Conservation (phyloP, 2,329 filamentous ascomycete genomes). For the Cladosporium austrohemisphaericum region DNA sequence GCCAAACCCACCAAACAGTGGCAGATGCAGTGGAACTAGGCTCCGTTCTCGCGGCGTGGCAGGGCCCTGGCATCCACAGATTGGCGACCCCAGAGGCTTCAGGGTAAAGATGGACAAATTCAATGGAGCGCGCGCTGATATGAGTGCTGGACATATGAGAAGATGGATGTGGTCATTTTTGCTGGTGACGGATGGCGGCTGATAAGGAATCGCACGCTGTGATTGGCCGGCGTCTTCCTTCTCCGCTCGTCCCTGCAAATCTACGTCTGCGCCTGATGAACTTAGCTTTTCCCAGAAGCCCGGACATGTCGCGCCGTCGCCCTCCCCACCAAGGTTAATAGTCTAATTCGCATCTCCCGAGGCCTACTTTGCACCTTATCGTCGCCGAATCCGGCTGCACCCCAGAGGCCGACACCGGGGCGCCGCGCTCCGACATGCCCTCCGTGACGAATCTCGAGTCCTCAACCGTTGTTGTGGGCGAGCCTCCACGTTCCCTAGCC, state of each 20-base stretch:
- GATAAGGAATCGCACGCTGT: slow-evolving; percentile 1
- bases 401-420: background rate
- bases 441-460: background rate
- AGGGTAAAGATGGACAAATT: background rate
- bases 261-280: too few relatives aligned
- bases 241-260: too few relatives aligned
- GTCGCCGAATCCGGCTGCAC: slow-evolving; percentile 1
- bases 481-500: slow-evolving; percentile 6
- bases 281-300: background rate
- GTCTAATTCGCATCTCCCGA: slow-evolving; percentile 2
- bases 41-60: slow-evolving; percentile 11
- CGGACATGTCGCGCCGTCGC: background rate
- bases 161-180: slow-evolving; percentile 16
- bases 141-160: slow-evolving; percentile 7
- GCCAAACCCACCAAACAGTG: background rate
- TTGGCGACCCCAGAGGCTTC: slow-evolving; percentile 1
- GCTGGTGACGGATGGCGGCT: background rate
- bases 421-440: background rate
- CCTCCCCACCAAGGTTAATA: slow-evolving; percentile 4
- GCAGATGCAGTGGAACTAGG: background rate
- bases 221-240: too few relatives aligned
- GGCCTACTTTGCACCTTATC: background rate
- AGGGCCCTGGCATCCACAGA: background rate
- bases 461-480: slow-evolving; percentile 1
- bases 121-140: slow-evolving; percentile 4